Conservation (phyloP, 2,329 filamentous ascomycete genomes). For the Aureobasidium namibiae region DNA sequence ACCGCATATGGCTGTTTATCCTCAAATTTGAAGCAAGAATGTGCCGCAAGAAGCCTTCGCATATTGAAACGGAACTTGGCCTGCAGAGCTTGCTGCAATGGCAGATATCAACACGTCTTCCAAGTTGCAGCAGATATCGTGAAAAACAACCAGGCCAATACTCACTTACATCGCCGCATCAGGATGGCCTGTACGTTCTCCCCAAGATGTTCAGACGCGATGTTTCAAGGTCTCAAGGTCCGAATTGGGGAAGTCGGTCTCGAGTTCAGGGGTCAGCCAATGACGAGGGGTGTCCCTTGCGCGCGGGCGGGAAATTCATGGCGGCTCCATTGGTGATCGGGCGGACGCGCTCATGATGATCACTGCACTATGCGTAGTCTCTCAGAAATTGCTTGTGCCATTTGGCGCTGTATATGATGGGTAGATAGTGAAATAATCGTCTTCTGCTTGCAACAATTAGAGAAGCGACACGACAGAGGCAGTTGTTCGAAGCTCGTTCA, state of each 20-base stretch:
- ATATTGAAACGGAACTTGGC: neutral
- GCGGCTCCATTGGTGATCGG: slow-evolving; percentile 1
- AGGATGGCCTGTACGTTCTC: neutral
- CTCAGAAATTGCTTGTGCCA: slow-evolving; percentile 5
- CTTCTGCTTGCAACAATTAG: neutral
- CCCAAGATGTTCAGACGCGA: neutral
- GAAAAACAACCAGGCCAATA: neutral
- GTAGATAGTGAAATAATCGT: neutral
- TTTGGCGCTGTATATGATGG: neutral
- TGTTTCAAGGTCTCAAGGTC: neutral
- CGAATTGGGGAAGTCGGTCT: neutral
- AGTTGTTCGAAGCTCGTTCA: neutral
- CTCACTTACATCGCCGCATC: neutral
- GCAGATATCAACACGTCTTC: neutral
- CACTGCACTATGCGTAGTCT: neutral
- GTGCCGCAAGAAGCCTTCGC: neutral
- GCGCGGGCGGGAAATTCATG: slow-evolving; percentile 8
- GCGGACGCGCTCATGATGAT: neutral
- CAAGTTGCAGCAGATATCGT: neutral
- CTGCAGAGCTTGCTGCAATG: neutral
- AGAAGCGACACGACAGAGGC: neutral
- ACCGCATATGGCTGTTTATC: neutral
- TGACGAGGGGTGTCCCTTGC: slow-evolving; percentile 3
- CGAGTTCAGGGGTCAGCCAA: slow-evolving; percentile 1
- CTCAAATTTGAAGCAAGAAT: neutral